Base-by-base conservation (phyloP, 495 filamentous ascomycete genomes). In the Penicillium egyptiacum region DNA sequence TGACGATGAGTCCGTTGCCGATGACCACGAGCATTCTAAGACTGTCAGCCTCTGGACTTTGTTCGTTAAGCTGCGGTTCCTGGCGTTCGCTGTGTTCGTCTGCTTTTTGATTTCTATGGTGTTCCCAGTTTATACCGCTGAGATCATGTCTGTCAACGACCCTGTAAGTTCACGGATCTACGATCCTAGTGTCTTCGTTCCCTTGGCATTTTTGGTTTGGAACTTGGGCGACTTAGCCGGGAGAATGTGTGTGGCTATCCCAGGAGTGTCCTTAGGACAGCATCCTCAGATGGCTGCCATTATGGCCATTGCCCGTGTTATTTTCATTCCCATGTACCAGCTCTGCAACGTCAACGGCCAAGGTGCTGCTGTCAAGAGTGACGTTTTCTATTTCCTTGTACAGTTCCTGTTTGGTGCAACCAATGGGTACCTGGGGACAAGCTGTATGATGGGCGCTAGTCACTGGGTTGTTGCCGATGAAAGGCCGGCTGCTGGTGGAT, bases 191-290 rank as follows among this genome's bases (percentile, higher is more conserved):
- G 83, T 85, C 33, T 99, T 98, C 72, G 91, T 97, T 49, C 92
- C 94, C 1, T 78, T 97, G 4, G 89, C 80, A 9, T 96, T 98
- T 73, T 82, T 99, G 28, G 81, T 96, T 62, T 99, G 94, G 94
- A 99, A 98, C 62, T 62, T 85, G 6, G 94, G 94, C 35, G 94
- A 99, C 67, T 76, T 98, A 5, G 28, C 80, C 9, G 93, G 93
- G 0, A 81, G 95, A 2, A 75, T 94, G n/a, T 41, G 82, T 0
- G 87, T 91, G 14, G 77, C 86, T 8, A 69, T 88, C 10, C 84
- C 88, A 7, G 68, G 74, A 0, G 66, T 85, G n/a, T 82, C 81
- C 12, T 75, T 92, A 43, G 74, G 79, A 0, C 77, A 82, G 12
- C 80, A 81, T 10, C 91, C 93, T 10, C 64, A 69, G 3, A 47